Percentiles rank a stretch among this genome's conserved stretches.
Conservation (phyloP, 768 basidiomycete species). For the Chiua virens region DNA sequence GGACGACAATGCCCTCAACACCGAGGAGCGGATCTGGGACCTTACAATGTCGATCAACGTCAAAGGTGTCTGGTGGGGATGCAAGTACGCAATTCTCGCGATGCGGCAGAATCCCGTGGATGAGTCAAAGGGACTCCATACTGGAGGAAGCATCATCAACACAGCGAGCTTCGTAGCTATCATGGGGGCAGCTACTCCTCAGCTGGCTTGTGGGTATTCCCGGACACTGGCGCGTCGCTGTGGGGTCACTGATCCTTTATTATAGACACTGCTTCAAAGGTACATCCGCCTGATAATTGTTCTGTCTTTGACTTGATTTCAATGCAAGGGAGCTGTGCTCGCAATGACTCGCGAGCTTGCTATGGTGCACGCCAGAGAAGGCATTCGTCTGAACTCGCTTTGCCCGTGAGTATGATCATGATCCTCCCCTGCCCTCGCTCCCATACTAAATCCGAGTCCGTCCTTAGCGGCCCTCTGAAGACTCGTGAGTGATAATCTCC, state of each 20-base stretch:
- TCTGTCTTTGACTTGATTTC: conserved; percentile 5
- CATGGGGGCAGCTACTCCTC: conserved; percentile 95
- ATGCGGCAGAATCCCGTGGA: conserved; percentile 94
- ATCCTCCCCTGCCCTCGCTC: conserved; percentile 1
- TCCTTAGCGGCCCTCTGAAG: conserved; percentile 82
- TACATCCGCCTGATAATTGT: conserved; percentile 24
- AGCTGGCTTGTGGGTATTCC: conserved; percentile 76
- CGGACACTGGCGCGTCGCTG: neutral
- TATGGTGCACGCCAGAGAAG: conserved; percentile 96
- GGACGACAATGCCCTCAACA: conserved; percentile 94
- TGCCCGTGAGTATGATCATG: conserved; percentile 71
- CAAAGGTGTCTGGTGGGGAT: conserved; percentile 99
- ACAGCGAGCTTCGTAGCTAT: conserved; percentile 96
- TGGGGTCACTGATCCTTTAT: conserved; percentile 6
- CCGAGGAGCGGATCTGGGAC: conserved; percentile 96
- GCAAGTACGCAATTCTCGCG: conserved; percentile 94
- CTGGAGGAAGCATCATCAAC: conserved; percentile 94
- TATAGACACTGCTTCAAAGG: conserved; percentile 93
- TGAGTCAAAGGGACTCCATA: conserved; percentile 71
- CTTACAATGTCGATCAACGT: conserved; percentile 92
- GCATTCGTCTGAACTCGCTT: conserved; percentile 92
- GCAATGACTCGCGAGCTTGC: conserved; percentile 98
- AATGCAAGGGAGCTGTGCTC: conserved; percentile 83
- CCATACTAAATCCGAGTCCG: neutral
- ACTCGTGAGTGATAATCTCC: conserved; percentile 66